Conservation (phyloP, 805 yeast species). For the Isabelozyma gotoi region DNA sequence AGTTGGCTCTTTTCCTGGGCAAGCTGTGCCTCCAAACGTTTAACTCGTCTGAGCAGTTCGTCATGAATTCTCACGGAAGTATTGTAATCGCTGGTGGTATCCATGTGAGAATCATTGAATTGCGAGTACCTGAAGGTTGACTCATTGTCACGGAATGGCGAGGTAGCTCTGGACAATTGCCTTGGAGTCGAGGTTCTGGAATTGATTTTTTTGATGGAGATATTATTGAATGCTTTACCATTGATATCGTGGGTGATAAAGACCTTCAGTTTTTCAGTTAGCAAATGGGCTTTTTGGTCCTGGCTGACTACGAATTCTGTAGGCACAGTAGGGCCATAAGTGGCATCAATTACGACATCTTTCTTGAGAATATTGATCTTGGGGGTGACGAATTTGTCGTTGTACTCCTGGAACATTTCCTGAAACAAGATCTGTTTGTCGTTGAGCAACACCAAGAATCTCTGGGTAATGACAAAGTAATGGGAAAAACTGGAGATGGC, state of each 20-base stretch:
- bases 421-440: constrained; percentile 62
- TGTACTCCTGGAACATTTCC: constrained; percentile 63
- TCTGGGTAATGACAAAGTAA: constrained; percentile 35
- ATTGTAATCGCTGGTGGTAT: background rate
- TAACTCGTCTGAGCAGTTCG: background rate
- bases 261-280: constrained; percentile 33
- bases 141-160: background rate
- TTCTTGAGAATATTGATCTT: constrained; percentile 48
- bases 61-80: background rate
- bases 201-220: background rate
- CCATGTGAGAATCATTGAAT: no score
- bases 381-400: constrained; percentile 62
- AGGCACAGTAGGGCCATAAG: constrained; percentile 34
- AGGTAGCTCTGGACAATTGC: background rate
- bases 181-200: background rate
- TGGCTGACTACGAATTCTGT: constrained; percentile 22
- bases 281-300: constrained; percentile 17
- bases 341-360: constrained; percentile 64
- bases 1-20: background rate
- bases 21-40: background rate
- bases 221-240: constrained; percentile 28
- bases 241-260: constrained; percentile 53
- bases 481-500: constrained; percentile 6
- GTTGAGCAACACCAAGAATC: constrained; percentile 47
- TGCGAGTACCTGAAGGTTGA: background rate